These are phyloP conservation scores for Alternaria brassicae DNA, from an alignment of 2,329 filamentous ascomycete genomes.

Conservation along the genomic window DNA sequence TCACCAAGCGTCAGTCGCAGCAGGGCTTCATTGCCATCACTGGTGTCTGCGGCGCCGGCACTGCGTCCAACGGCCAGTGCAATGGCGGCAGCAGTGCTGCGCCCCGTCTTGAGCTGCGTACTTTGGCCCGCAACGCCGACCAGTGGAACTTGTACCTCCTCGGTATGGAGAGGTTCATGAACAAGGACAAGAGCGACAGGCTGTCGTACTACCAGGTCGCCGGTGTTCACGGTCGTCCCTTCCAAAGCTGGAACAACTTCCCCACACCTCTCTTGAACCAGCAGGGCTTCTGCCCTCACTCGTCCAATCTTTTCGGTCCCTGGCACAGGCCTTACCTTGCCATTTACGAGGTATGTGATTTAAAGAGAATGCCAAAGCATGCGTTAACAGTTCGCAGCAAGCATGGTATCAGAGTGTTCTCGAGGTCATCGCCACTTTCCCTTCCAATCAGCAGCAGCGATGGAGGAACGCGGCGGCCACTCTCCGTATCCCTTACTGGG, in stretches of 20 bases:
- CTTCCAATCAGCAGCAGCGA: constrained; percentile 46
- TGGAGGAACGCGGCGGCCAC: constrained; percentile 51
- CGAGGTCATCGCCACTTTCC: constrained; percentile 53
- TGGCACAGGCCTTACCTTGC: constrained; percentile 86
- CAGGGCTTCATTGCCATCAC: constrained; percentile 33
- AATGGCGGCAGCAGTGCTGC: constrained; percentile 40
- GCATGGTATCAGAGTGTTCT: constrained; percentile 51
- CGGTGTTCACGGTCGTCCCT: constrained; percentile 84
- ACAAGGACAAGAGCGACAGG: constrained; percentile 66
- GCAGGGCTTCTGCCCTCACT: constrained; percentile 78
- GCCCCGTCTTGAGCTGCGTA: constrained; percentile 70
- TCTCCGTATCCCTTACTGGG: constrained; percentile 58
- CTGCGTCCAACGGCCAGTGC: constrained; percentile 33
- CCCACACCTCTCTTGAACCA: constrained; percentile 55
- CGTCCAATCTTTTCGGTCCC: constrained; percentile 75
- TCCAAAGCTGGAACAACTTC: constrained; percentile 61
- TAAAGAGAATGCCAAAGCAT: neutral
- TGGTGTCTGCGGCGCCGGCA: constrained; percentile 37
- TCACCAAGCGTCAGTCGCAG: constrained; percentile 35
- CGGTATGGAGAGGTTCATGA: constrained; percentile 75
- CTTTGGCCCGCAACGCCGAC: constrained; percentile 67
- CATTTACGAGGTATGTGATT: constrained; percentile 60
- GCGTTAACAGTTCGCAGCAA: constrained; percentile 46
- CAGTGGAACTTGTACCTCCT: constrained; percentile 80
- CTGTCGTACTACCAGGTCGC: constrained; percentile 78